A percentile compares a stretch with the other conserved stretches of the same genome.
phyloP scores from a whole-genome alignment of 2,329 filamentous ascomycete genomes.

The Xylaria polymorpha region DNA sequence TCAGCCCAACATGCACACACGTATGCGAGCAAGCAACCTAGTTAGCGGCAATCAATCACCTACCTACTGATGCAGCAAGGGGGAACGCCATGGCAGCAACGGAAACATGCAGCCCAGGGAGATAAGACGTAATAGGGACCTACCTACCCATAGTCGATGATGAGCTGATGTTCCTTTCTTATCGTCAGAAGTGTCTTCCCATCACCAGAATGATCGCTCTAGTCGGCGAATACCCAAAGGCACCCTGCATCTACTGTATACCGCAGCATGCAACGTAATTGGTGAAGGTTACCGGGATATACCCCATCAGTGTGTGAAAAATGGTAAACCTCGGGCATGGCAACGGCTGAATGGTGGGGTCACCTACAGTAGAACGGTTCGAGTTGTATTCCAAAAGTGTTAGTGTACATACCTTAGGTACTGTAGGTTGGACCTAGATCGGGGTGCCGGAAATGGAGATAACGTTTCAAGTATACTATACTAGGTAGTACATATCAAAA shows the following conservation, averaged over 20 bases:
- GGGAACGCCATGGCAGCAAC: constrained; percentile 6
- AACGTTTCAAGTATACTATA: background rate
- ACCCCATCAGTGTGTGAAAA: too few relatives aligned
- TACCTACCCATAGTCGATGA: background rate
- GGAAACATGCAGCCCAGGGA: constrained; percentile 11
- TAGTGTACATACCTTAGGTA: too few relatives aligned
- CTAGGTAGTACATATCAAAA: too few relatives aligned
- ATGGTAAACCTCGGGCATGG: too few relatives aligned
- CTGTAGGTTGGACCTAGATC: constrained; percentile 3
- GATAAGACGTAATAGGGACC: constrained; percentile 13
- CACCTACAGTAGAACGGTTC: background rate
- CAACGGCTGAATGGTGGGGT: too few relatives aligned
- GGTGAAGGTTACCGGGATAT: too few relatives aligned
- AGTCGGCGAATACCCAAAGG: too few relatives aligned
- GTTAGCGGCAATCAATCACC: background rate
- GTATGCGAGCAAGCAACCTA: constrained; percentile 18
- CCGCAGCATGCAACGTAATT: too few relatives aligned
- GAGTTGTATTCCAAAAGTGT: constrained; percentile 11
- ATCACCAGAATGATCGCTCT: background rate
- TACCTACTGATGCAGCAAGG: constrained; percentile 17
- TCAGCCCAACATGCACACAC: background rate
- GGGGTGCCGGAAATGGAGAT: background rate
- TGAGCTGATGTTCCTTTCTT: constrained; percentile 9
- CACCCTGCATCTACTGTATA: too few relatives aligned
- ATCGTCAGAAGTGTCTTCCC: background rate